Conservation (phyloP, 192 early-diverging fungal genomes). For the Diversispora epigaea region DNA sequence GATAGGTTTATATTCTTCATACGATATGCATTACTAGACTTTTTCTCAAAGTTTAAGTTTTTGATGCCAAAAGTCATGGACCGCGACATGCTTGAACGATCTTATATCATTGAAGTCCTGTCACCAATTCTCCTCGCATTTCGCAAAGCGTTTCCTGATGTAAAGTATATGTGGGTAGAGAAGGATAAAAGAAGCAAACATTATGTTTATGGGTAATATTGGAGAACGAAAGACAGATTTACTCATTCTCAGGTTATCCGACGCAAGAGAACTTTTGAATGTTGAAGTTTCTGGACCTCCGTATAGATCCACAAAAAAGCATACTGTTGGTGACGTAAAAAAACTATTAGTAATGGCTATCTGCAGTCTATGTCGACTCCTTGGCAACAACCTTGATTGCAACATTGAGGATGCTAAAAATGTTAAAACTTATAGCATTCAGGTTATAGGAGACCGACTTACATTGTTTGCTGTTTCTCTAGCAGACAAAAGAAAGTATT, state of each 20-base stretch:
- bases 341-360: conserved; percentile 30
- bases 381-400: conserved; percentile 27
- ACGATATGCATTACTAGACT: conserved; percentile 23
- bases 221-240: conserved; percentile 12
- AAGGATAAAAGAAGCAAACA: conserved; percentile 8
- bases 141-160: conserved; percentile 25
- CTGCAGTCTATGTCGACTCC: conserved; percentile 22
- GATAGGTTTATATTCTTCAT: conserved; percentile 21
- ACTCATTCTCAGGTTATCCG: conserved; percentile 16
- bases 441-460: conserved; percentile 23
- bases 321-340: conserved; percentile 27
- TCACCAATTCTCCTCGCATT: conserved; percentile 22
- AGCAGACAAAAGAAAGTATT: conserved; percentile 20
- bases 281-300: conserved; percentile 29
- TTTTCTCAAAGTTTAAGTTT: conserved; percentile 21
- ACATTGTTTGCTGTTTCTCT: conserved; percentile 27
- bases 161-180: conserved; percentile 21
- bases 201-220: conserved; percentile 7
- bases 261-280: conserved; percentile 13
- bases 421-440: conserved; percentile 25
- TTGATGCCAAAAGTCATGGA: conserved; percentile 25
- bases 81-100: conserved; percentile 22
- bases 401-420: conserved; percentile 20
- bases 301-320: conserved; percentile 16
- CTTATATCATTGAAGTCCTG: conserved; percentile 9